Conservation (phyloP, 2,329 filamentous ascomycete genomes). For the Neospermospora avenae region DNA sequence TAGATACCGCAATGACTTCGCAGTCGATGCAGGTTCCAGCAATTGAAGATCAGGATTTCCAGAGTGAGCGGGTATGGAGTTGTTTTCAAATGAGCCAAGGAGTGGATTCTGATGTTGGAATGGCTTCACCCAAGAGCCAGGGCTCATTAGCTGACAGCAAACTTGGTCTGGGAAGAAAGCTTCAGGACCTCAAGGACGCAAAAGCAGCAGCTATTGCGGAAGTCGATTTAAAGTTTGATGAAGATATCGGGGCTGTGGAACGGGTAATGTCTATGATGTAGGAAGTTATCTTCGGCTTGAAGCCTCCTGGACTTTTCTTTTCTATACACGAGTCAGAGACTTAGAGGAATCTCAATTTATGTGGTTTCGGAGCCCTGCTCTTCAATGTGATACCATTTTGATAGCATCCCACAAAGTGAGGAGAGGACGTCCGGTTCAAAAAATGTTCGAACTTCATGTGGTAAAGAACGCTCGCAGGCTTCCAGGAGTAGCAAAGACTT, state of each 20-base stretch:
- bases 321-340: too few relatives aligned
- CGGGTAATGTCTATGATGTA: conserved; percentile 12
- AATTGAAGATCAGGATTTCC: not conserved
- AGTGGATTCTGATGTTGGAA: not conserved
- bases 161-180: conserved; percentile 4
- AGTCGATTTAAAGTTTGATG: conserved; percentile 9
- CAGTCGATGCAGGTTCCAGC: not conserved
- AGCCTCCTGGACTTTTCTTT: too few relatives aligned
- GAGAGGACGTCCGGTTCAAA: too few relatives aligned
- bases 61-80: too few relatives aligned
- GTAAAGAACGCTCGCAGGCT: too few relatives aligned
- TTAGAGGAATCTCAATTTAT: too few relatives aligned
- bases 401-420: too few relatives aligned
- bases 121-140: not conserved
- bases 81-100: not conserved
- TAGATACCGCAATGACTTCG: not conserved
- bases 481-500: too few relatives aligned
- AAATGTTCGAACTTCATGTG: too few relatives aligned
- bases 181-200: conserved; percentile 11
- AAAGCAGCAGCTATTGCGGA: conserved; percentile 6
- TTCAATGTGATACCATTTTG: too few relatives aligned
- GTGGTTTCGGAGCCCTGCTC: too few relatives aligned
- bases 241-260: conserved; percentile 18
- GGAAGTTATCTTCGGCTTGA: not conserved
- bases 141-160: not conserved